Conservation (phyloP, 192 early-diverging fungal species). For the Jimgerdemannia lactiflua region DNA sequence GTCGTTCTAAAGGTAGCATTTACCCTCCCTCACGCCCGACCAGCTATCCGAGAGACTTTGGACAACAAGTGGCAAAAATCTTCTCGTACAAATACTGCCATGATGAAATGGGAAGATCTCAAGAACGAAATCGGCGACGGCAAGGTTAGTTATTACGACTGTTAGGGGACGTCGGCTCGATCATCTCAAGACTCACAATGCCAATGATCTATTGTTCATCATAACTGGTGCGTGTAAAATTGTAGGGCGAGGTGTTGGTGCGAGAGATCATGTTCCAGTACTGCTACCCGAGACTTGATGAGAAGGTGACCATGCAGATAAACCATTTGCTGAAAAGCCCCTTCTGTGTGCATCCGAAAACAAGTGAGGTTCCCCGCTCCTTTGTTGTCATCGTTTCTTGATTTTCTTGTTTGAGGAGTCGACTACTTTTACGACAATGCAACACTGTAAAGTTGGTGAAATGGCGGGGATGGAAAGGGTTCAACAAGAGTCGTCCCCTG, state of each 20-base stretch:
- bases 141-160: not conserved
- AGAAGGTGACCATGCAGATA: slow-evolving; percentile 84
- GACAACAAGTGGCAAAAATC: slow-evolving; percentile 36
- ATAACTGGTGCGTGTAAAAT: no score
- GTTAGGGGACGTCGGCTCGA: not conserved
- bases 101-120: slow-evolving; percentile 46
- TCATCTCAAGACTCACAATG: not conserved
- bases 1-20: no score
- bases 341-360: slow-evolving; percentile 96
- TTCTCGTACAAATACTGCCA: slow-evolving; percentile 16
- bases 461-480: no score
- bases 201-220: not conserved
- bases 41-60: slow-evolving; percentile 29
- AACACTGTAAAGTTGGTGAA: no score
- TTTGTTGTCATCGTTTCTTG: not conserved
- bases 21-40: not conserved
- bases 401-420: no score
- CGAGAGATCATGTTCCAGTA: slow-evolving; percentile 88
- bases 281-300: slow-evolving; percentile 90
- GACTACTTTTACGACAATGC: no score
- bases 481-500: not conserved
- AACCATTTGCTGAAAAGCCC: slow-evolving; percentile 97
- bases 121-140: slow-evolving; percentile 14
- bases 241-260: slow-evolving; percentile 14
- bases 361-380: slow-evolving; percentile 50